Conservation (phyloP, 345 rosid genomes). For the Limnanthes douglasii region DNA sequence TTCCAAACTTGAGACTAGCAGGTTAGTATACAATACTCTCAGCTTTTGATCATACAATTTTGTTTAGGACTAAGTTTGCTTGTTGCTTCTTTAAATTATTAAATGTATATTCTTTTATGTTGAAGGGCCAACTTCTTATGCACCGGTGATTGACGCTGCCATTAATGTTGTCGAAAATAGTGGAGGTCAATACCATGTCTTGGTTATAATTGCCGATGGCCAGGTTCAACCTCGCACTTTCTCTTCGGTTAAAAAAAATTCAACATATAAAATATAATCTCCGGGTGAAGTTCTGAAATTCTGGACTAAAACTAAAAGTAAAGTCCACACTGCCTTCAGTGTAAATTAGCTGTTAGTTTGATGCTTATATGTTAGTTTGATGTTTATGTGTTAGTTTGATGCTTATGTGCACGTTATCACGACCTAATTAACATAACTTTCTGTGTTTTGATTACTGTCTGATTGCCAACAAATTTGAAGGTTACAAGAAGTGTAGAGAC, state of each 20-base stretch:
- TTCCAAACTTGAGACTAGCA: constrained; percentile 43
- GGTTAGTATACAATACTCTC: constrained; percentile 36
- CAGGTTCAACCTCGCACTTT: constrained; percentile 31
- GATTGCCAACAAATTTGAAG: constrained; percentile 13
- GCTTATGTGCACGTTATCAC: no score
- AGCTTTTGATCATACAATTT: background rate
- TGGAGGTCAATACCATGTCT: constrained; percentile 63
- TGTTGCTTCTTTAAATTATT: background rate
- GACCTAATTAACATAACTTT: no score
- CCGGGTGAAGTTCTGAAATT: no score
- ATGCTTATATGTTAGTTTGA: no score
- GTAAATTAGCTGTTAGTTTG: no score
- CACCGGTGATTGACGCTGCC: constrained; percentile 52
- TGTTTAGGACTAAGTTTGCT: no score
- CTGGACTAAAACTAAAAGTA: no score
- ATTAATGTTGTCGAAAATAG: constrained; percentile 51
- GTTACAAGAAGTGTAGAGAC: constrained; percentile 43
- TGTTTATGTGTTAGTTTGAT: no score
- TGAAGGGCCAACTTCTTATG: constrained; percentile 73
- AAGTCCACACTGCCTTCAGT: no score
- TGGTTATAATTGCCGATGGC: constrained; percentile 66
- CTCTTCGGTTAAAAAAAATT: background rate
- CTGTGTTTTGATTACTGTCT: no score
- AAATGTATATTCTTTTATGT: constrained; percentile 1
- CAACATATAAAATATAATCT: no score